Conservation (phyloP, 108 stramenopile genomes). For the Aurantiochytrium sp. region DNA sequence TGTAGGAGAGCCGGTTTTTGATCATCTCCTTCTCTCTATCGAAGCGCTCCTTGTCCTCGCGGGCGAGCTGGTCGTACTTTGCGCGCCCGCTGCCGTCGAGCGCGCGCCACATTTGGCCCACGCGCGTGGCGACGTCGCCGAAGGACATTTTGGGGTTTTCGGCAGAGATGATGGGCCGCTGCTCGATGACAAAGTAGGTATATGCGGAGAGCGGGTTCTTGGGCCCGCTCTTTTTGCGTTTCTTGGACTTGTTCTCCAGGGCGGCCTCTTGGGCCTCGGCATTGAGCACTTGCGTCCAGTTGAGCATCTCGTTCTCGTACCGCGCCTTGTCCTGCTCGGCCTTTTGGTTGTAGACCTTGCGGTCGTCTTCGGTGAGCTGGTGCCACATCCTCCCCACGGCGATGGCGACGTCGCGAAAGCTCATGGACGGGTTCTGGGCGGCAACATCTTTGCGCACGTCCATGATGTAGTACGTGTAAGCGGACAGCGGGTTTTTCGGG, state of each 20-base stretch:
- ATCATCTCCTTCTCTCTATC: not conserved
- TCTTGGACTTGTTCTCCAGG: not conserved
- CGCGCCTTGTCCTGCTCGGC: slow-evolving; percentile 26
- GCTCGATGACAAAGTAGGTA: slow-evolving; percentile 16
- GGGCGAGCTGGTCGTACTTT: slow-evolving; percentile 4
- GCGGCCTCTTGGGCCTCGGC: not conserved
- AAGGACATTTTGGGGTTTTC: not conserved
- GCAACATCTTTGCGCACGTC: slow-evolving; percentile 15
- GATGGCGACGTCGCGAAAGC: slow-evolving; percentile 17
- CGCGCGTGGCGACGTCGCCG: slow-evolving; percentile 21
- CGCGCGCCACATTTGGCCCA: slow-evolving; percentile 20
- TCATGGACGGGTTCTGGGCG: not conserved
- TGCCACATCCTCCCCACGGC: not conserved
- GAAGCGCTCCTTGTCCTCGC: slow-evolving; percentile 27
- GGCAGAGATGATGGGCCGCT: not conserved
- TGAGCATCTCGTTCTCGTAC: slow-evolving; percentile 26
- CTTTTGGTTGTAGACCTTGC: slow-evolving; percentile 28
- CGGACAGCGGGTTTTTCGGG: slow-evolving; percentile 13
- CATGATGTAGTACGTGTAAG: slow-evolving; percentile 19
- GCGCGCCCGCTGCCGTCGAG: not conserved
- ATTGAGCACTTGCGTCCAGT: not conserved
- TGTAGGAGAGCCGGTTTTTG: not conserved
- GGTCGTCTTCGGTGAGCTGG: not conserved
- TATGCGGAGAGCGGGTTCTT: slow-evolving; percentile 31
- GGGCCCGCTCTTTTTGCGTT: not conserved